phyloP scores from a whole-genome alignment of 805 yeast genomes.

The Myxozyma monticola region DNA sequence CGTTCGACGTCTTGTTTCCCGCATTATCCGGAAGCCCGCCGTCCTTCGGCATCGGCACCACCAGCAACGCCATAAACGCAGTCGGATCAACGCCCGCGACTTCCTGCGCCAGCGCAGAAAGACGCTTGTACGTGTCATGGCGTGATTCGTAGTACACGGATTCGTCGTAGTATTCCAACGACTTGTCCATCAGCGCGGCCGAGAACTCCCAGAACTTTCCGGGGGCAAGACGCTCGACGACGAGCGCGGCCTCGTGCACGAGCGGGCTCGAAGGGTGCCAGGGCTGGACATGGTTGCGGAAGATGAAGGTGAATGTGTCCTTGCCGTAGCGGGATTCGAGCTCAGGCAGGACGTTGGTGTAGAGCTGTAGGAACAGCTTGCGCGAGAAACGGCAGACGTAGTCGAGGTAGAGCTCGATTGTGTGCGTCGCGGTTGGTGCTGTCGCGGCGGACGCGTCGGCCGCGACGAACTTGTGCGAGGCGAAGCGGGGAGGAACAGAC shows the following conservation, averaged over 20 bases:
- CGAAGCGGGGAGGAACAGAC: conserved; percentile 30
- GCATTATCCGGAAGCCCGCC: conserved; percentile 47
- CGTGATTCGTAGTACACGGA: conserved; percentile 56
- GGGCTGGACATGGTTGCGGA: conserved; percentile 79
- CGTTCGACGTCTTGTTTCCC: conserved; percentile 61
- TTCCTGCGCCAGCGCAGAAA: conserved; percentile 51
- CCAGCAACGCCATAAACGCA: conserved; percentile 40
- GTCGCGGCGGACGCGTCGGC: conserved; percentile 31
- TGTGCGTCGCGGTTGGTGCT: conserved; percentile 33
- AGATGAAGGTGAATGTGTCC: conserved; percentile 57
- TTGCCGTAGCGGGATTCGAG: conserved; percentile 47
- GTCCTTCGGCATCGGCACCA: conserved; percentile 39
- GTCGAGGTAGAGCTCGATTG: conserved; percentile 67
- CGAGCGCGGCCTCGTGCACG: conserved; percentile 70
- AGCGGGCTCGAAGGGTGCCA: conserved; percentile 80
- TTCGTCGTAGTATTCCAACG: conserved; percentile 60
- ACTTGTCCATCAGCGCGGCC: conserved; percentile 55
- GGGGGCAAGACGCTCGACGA: conserved; percentile 58
- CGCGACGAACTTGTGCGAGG: conserved; percentile 18
- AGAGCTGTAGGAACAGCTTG: conserved; percentile 60
- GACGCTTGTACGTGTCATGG: conserved; percentile 53
- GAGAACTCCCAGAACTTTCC: conserved; percentile 58
- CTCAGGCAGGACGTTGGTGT: conserved; percentile 53
- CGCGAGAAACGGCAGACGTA: conserved; percentile 76
- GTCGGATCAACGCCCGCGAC: conserved; percentile 44